A percentile compares a stretch with the other conserved stretches of the same genome.
Evolutionary conservation across 192 early-diverging fungal species (phyloP).

Genomic region (Podila verticillata): DNA sequence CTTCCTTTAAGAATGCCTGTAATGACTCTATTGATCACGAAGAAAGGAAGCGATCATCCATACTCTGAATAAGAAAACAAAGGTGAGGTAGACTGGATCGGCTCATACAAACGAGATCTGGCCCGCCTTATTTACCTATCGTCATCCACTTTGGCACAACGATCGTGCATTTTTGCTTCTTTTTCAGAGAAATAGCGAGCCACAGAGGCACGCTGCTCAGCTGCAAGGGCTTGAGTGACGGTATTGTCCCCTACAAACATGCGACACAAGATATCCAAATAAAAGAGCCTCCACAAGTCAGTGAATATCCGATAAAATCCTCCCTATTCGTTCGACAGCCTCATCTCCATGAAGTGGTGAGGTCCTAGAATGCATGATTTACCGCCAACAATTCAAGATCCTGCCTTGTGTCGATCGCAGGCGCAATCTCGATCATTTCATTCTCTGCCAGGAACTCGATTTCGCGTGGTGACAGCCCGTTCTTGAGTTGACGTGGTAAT

Average conservation of each 20-base stretch:
- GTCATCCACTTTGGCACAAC: slow-evolving; percentile 85
- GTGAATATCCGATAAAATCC: too few species aligned
- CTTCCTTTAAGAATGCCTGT: slow-evolving; percentile 67
- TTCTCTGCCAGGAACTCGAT: slow-evolving; percentile 89
- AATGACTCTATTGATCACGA: slow-evolving; percentile 65
- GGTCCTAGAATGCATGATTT: slow-evolving; percentile 9
- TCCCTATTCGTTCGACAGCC: neutral
- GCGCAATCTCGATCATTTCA: slow-evolving; percentile 79
- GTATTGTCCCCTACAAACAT: slow-evolving; percentile 68
- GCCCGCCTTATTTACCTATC: slow-evolving; percentile 56
- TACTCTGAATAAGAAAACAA: too few species aligned
- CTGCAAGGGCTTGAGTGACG: slow-evolving; percentile 85
- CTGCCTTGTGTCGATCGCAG: slow-evolving; percentile 71
- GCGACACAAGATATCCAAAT: neutral
- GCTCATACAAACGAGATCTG: neutral
- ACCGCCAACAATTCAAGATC: slow-evolving; percentile 80
- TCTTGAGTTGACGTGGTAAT: slow-evolving; percentile 52
- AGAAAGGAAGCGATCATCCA: too few species aligned
- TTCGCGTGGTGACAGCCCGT: slow-evolving; percentile 77
- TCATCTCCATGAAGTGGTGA: neutral
- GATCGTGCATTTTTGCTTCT: slow-evolving; percentile 83
- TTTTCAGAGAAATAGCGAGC: slow-evolving; percentile 87
- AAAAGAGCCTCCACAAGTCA: neutral
- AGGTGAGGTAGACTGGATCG: too few species aligned
- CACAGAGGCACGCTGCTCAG: slow-evolving; percentile 84